Conservation (phyloP, 495 filamentous ascomycete species). For the Aspergillus cristatus region DNA sequence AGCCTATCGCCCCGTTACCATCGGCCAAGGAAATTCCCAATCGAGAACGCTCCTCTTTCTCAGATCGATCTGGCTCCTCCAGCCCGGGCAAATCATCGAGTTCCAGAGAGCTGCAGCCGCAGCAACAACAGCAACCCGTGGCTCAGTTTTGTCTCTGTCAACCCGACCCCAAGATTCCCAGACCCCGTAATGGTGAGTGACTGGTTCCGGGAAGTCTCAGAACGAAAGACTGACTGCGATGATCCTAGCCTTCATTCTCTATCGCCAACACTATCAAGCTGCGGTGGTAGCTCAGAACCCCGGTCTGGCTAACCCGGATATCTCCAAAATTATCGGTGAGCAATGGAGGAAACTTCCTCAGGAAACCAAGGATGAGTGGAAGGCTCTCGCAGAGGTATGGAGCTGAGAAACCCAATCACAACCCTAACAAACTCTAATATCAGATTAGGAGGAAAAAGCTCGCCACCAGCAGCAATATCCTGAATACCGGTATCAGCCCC, state of each 20-base stretch:
- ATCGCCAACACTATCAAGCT: slow-evolving; percentile 87
- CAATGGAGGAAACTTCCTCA: slow-evolving; percentile 73
- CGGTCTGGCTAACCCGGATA: slow-evolving; percentile 89
- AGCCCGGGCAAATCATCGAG: too few relatives aligned
- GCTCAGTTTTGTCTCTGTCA: slow-evolving; percentile 83
- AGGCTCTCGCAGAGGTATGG: slow-evolving; percentile 70
- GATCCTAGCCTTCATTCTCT: slow-evolving; percentile 91
- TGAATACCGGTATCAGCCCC: slow-evolving; percentile 88
- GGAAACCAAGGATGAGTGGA: slow-evolving; percentile 81
- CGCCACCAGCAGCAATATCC: slow-evolving; percentile 88
- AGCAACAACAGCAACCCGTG: too few relatives aligned
- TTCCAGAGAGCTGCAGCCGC: too few relatives aligned
- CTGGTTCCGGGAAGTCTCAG: too few relatives aligned
- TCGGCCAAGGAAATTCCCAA: slow-evolving; percentile 12
- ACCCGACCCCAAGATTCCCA: slow-evolving; percentile 84
- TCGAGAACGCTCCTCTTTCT: slow-evolving; percentile 20
- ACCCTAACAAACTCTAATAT: background rate
- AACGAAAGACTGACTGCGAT: slow-evolving; percentile 5
- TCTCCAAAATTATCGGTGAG: slow-evolving; percentile 95
- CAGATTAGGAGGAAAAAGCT: slow-evolving; percentile 73
- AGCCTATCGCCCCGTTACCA: slow-evolving; percentile 5
- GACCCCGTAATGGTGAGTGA: slow-evolving; percentile 93
- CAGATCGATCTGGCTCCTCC: slow-evolving; percentile 22
- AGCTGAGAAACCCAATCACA: background rate
- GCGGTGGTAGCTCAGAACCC: slow-evolving; percentile 72